Base-by-base conservation (phyloP, 768 basidiomycete species). In the Pulveroboletus sp. region DNA sequence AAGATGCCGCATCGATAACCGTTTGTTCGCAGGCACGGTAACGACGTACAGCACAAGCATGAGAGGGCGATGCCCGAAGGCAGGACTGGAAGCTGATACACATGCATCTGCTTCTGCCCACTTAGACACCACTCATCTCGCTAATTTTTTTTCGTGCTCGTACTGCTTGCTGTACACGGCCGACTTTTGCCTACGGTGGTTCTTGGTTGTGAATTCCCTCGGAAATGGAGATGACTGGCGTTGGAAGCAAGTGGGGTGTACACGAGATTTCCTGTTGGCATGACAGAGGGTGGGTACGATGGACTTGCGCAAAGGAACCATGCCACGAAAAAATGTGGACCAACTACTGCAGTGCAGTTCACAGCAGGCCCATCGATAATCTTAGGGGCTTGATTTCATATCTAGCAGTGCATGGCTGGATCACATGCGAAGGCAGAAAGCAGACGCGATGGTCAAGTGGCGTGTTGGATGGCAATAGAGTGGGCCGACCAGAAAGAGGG, bases 381-480 rank as follows among this genome's bases (percentile, higher is more conserved):
- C 53, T 50, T 59, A 58, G 56, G 61, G 43, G 59, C 11, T 35
- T 47, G 52, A 63, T 60, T 63, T 64, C 63, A 64, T 65, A 65
- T 64, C 58, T 43, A 36, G 51, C 23, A 17, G 51, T 50, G 55
- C 55, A 62, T 46, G 45, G 53, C 51, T 49, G 58, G 35, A 13
- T 50, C 39, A 42, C 52, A 53, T 43, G 56, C 52, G 43, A 51
- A 40, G 2, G 11, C 49, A 62, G 50, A 56, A 17, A 39, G 49
- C 29, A 47, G 35, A 16, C 27, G 49, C 19, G 51, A 47, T n/a
- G 43, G 45, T 37, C 23, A 13, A 49, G 49, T 40, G 56, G 47
- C 29, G 48, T 35, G 35, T 52, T 50, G 20, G 25, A 40, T 52
- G 62, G 62, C 3, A 55, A 63, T 63, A 63, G 41, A 52, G 58